Evolutionary conservation across 495 filamentous ascomycete genomes (phyloP), one percentile per base, ranked within the genome.

Genomic region (Tirmania nivea): DNA sequence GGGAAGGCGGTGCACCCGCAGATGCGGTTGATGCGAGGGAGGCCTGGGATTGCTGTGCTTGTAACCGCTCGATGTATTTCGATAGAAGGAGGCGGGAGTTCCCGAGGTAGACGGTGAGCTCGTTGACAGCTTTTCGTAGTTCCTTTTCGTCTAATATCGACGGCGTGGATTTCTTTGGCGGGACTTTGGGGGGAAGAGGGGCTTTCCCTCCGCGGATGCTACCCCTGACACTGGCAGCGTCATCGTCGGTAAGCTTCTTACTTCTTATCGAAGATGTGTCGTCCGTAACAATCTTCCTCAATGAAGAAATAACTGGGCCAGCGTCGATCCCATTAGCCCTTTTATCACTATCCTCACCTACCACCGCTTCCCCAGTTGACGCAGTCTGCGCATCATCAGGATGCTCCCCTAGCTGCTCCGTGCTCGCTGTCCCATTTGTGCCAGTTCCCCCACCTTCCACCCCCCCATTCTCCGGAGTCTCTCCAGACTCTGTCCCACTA

Each of bases 71-170:
- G 25, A 50, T 19, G 55, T 83, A 84, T 48, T 79, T 77, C 60
- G 93, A 86, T 50, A 96, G 78, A 52, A 83, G 75, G 31, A 81
- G 74, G 53, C 89, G 75, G 2, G 84, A 83, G 53, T 88, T 84
- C 1, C 83, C 88, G 7, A 99, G 72, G 63, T 89, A 96, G 17
- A 77, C 77, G 57, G 81, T 83, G 0, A 99, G 73, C 59, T 87
- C 86, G 21, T 78, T 76, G 25, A 86, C 83, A 0, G 90, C 83
- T 17, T 72, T 70, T 63, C 78, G 80, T 9, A 99, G 71, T 55
- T 95, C 86, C 61, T 86, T 87, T 2, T 80, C 82, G 61, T 87
- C 77, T 45, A 45, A 8, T 2, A 45, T 45, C 17, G 39, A 45
- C 17, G 39, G 39, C 5, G 39, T 14, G 14, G 12, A 3, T 19